phyloP scores from a whole-genome alignment of 2,329 filamentous ascomycete species.

The Byssothecium circinans region DNA sequence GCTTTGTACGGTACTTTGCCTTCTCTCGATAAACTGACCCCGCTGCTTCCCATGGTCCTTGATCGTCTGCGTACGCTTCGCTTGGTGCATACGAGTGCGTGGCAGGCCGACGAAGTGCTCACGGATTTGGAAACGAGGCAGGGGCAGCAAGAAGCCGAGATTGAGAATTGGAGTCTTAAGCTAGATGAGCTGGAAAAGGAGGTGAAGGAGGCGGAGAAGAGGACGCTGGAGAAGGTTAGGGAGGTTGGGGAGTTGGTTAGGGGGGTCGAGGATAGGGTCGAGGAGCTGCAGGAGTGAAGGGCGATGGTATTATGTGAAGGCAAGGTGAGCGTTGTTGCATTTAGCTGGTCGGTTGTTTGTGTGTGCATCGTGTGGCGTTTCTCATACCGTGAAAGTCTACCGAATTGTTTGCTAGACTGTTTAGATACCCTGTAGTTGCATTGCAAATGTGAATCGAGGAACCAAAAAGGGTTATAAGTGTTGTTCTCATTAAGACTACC shows the following conservation, averaged over 20 bases:
- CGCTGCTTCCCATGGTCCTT: conserved; percentile 80
- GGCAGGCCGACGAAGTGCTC: conserved; percentile 75
- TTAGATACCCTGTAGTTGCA: too few species aligned
- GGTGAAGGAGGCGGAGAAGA: conserved; percentile 68
- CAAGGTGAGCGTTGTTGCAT: too few species aligned
- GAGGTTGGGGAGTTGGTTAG: conserved; percentile 89
- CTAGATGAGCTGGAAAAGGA: conserved; percentile 76
- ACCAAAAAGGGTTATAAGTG: too few species aligned
- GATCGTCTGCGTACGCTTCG: conserved; percentile 83
- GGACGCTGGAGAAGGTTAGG: conserved; percentile 77
- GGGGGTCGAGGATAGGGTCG: conserved; percentile 77
- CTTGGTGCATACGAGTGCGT: conserved; percentile 84
- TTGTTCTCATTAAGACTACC: neutral
- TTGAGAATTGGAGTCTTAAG: conserved; percentile 82
- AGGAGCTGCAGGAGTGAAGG: conserved; percentile 38
- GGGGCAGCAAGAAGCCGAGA: conserved; percentile 77
- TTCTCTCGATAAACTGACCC: conserved; percentile 83
- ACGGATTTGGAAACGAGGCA: conserved; percentile 78
- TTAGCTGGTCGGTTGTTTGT: too few species aligned
- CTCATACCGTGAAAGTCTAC: too few species aligned
- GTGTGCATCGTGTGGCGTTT: too few species aligned
- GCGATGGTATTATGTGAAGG: neutral
- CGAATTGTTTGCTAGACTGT: too few species aligned
- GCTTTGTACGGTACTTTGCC: conserved; percentile 86
- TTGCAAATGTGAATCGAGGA: too few species aligned